Conservation (phyloP, 352 stramenopile species). For the Blastocystis sp. region DNA sequence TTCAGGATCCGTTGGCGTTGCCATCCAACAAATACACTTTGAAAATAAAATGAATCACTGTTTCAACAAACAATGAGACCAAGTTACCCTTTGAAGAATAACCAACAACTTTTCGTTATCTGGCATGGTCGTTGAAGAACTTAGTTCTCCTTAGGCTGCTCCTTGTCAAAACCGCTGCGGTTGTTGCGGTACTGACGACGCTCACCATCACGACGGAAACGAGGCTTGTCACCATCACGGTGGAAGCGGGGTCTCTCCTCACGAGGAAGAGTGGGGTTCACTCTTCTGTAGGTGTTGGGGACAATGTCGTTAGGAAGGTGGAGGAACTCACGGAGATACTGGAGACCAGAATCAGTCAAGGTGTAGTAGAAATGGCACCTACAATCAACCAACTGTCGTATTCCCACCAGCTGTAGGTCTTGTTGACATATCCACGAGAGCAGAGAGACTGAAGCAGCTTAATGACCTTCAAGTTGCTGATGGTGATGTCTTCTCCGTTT, state of each 20-base stretch:
- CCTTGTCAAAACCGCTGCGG: background rate
- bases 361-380: slow-evolving; percentile 91
- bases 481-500: slow-evolving; percentile 88
- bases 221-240: background rate
- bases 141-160: slow-evolving; percentile 55
- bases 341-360: slow-evolving; percentile 94
- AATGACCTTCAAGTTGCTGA: slow-evolving; percentile 95
- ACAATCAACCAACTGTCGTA: background rate
- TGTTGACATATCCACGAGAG: slow-evolving; percentile 88
- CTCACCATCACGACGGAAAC: slow-evolving; percentile 13
- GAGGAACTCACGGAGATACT: slow-evolving; percentile 95
- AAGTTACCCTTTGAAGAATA: slow-evolving; percentile 21
- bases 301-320: slow-evolving; percentile 95
- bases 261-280: slow-evolving; percentile 65
- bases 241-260: slow-evolving; percentile 34
- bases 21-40: background rate
- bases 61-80: background rate
- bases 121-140: slow-evolving; percentile 53
- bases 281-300: slow-evolving; percentile 93
- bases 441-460: slow-evolving; percentile 95
- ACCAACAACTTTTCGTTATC: slow-evolving; percentile 62
- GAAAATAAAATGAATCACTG: background rate
- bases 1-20: background rate
- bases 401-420: slow-evolving; percentile 98
- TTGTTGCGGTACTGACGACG: slow-evolving; percentile 4